Base-by-base conservation (phyloP, 2,329 filamentous ascomycete genomes). In the Cladosporium phlei region DNA sequence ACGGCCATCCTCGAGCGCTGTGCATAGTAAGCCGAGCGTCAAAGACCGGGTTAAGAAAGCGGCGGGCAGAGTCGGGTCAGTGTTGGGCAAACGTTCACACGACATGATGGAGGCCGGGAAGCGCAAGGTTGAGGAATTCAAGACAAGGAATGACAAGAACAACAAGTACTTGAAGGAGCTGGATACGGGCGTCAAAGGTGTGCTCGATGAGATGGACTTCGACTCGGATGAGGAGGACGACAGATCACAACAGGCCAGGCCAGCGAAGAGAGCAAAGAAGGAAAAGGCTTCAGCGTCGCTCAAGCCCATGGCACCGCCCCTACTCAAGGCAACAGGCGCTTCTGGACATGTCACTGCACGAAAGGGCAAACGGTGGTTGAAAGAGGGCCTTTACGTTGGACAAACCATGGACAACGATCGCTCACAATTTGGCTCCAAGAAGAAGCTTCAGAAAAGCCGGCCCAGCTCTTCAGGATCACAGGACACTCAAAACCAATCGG, bases 301-400 rank as follows among this genome's bases (percentile, higher is more conserved):
- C 6, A 53, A 56, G 14, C 48, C 55, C 4, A 28, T 48, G 51
- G 52, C 45, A 7, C 37, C 38, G n/a, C 57, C 57, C 7, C 45
- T 58, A 22, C 53, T 58, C 16, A 62, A 60, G 48, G 55, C 57
- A 8, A 54, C 46, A 8, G 48, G 58, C 3, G 42, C 42, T 14
- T 35, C 32, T n/a, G 42, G 42, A n/a, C 35, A 25, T 9, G 42
- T 45, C 7, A 48, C 51, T 33, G 59, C 58, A 20, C 70, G 76
- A 47, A 74, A 72, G 28, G 68, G 73, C 42, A 95, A 95, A 72
- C 82, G 82, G 55, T 97, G 86, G 78, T 73, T 94, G 45, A 74
- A 76, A 43, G 86, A 89, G 63, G 93, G 91, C 8, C 74, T 97
- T 11, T 97, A 94, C 60, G 83, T 88, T 1, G 93, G 93, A 21